Percentiles rank a stretch among this genome's conserved stretches.
These are phyloP conservation scores for Xylaria intraflava DNA, from an alignment of 495 filamentous ascomycete genomes.

Conservation along the genomic window DNA sequence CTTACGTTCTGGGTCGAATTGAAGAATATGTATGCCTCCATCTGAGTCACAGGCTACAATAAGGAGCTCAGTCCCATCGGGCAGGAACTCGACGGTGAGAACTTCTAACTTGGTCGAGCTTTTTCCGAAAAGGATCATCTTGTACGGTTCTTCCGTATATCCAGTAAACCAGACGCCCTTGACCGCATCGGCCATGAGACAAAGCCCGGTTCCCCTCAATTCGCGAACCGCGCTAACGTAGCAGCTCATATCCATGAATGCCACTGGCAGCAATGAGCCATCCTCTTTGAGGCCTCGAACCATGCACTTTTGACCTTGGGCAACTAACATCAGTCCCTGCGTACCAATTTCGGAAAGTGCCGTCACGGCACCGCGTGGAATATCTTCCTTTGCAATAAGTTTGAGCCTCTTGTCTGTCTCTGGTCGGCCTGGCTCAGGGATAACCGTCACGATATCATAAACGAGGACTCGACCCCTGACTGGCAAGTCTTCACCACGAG, in stretches of 20 bases:
- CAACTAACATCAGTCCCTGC: slow-evolving; percentile 82
- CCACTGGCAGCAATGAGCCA: slow-evolving; percentile 80
- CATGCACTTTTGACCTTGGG: slow-evolving; percentile 96
- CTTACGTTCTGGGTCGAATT: slow-evolving; percentile 86
- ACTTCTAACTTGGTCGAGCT: slow-evolving; percentile 68
- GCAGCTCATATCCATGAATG: slow-evolving; percentile 96
- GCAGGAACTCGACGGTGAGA: slow-evolving; percentile 78
- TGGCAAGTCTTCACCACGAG: slow-evolving; percentile 81
- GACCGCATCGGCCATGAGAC: slow-evolving; percentile 76
- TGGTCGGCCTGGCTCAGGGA: slow-evolving; percentile 76
- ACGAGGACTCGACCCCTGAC: slow-evolving; percentile 82
- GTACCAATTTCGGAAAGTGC: slow-evolving; percentile 81
- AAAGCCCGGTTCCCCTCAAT: slow-evolving; percentile 73
- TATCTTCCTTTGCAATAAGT: slow-evolving; percentile 78
- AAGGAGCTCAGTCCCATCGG: slow-evolving; percentile 73
- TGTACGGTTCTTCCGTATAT: slow-evolving; percentile 91
- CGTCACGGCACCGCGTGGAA: slow-evolving; percentile 84
- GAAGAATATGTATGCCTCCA: slow-evolving; percentile 75
- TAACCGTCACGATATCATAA: slow-evolving; percentile 84
- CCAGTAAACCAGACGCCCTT: slow-evolving; percentile 95
- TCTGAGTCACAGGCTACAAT: slow-evolving; percentile 80
- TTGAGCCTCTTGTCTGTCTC: slow-evolving; percentile 82
- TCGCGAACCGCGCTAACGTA: slow-evolving; percentile 79
- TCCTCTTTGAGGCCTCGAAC: slow-evolving; percentile 94
- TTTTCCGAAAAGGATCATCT: slow-evolving; percentile 90